These are phyloP conservation scores for Lactarius tabidus DNA, from an alignment of 768 basidiomycete species.

Conservation along the genomic window DNA sequence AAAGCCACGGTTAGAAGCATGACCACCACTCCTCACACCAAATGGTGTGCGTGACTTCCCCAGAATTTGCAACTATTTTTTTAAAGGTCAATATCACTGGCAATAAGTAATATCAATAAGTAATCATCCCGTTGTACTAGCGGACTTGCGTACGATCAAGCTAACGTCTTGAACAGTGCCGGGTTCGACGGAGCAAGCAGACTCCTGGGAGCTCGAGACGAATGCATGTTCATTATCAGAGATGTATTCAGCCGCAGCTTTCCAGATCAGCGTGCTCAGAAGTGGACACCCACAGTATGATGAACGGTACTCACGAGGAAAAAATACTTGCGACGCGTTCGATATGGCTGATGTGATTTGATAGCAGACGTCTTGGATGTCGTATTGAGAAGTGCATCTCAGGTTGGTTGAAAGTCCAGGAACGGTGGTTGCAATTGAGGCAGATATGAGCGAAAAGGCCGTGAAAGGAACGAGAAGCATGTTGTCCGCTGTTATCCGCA, in stretches of 20 bases:
- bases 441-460: not conserved
- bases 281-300: not conserved
- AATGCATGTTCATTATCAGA: not conserved
- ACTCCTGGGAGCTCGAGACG: not conserved
- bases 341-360: too few relatives aligned
- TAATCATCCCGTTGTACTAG: too few relatives aligned
- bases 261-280: not conserved
- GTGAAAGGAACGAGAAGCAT: not conserved
- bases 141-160: not conserved
- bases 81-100: not conserved
- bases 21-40: not conserved
- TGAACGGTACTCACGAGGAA: too few relatives aligned
- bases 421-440: not conserved
- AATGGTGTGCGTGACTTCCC: not conserved
- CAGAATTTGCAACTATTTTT: not conserved
- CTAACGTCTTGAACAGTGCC: not conserved
- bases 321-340: too few relatives aligned
- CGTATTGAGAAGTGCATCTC: not conserved
- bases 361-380: not conserved
- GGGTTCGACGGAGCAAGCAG: not conserved
- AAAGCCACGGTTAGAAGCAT: not conserved
- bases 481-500: not conserved
- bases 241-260: not conserved
- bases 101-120: too few relatives aligned
- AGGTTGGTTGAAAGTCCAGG: not conserved